Percentiles rank a stretch among this genome's conserved stretches.
Evolutionary conservation across 2,329 filamentous ascomycete species (phyloP).

Genomic region (Aureobasidium uvarum): DNA sequence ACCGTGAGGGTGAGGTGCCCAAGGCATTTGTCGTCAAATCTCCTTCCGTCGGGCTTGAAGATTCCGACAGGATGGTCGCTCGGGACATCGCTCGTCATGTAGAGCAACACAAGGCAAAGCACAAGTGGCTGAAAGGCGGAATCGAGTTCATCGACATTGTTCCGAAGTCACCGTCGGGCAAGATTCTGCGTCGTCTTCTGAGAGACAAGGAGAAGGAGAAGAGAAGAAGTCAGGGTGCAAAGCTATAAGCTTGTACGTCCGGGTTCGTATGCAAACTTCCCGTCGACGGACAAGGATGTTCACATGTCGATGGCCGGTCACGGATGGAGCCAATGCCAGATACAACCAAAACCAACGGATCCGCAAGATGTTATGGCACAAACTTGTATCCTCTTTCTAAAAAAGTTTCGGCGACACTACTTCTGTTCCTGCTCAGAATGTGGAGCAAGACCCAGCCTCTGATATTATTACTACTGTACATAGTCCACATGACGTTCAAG

Average conservation of each 20-base stretch:
- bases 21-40: slow-evolving; percentile 65
- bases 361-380: not conserved
- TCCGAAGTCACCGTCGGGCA: slow-evolving; percentile 58
- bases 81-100: slow-evolving; percentile 58
- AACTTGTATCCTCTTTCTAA: not conserved
- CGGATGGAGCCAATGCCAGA: not conserved
- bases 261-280: not conserved
- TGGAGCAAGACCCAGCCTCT: not conserved
- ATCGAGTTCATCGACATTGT: slow-evolving; percentile 55
- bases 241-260: slow-evolving; percentile 20
- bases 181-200: slow-evolving; percentile 61
- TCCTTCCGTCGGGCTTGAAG: slow-evolving; percentile 51
- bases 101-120: slow-evolving; percentile 59
- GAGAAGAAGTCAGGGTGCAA: slow-evolving; percentile 34
- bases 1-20: slow-evolving; percentile 60
- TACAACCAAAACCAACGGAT: not conserved
- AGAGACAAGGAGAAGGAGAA: slow-evolving; percentile 70
- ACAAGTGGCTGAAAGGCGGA: slow-evolving; percentile 63
- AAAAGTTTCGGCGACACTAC: not conserved
- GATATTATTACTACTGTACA: not conserved
- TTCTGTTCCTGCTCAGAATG: not conserved
- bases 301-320: not conserved
- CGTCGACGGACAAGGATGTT: not conserved
- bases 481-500: not conserved
- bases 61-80: slow-evolving; percentile 50